Evolutionary conservation across 2,329 filamentous ascomycete species (phyloP).

Genomic region (Cercospora sesami): DNA sequence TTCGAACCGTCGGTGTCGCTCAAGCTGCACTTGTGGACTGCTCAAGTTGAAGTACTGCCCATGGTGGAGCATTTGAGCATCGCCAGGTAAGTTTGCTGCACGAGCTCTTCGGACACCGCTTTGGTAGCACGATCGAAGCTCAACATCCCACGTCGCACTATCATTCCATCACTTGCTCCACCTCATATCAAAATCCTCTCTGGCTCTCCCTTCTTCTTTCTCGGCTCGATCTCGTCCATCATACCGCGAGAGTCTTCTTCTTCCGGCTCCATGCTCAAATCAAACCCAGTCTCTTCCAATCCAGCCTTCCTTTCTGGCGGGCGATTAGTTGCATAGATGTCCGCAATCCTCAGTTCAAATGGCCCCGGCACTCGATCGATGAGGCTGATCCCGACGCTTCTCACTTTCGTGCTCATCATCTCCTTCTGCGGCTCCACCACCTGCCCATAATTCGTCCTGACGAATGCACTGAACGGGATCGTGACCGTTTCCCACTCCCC

Average conservation of each 20-base stretch:
- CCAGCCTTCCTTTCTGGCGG: conserved; percentile 39
- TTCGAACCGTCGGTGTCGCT: background rate
- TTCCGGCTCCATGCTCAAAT: conserved; percentile 30
- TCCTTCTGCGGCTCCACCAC: conserved; percentile 92
- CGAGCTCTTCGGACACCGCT: background rate
- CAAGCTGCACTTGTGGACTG: background rate
- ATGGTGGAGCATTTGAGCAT: background rate
- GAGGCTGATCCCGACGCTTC: conserved; percentile 80
- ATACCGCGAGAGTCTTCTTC: conserved; percentile 26
- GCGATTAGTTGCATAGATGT: conserved; percentile 87
- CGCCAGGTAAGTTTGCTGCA: background rate
- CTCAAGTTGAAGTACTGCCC: background rate
- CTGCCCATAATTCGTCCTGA: conserved; percentile 88
- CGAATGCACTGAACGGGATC: conserved; percentile 88
- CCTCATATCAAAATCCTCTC: conserved; percentile 39
- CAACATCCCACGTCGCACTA: background rate
- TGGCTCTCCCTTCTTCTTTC: conserved; percentile 38
- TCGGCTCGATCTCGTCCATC: conserved; percentile 37
- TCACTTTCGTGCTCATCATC: conserved; percentile 80
- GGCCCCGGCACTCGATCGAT: conserved; percentile 87
- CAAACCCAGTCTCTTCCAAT: conserved; percentile 36
- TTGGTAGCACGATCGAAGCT: background rate
- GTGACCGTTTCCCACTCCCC: conserved; percentile 95
- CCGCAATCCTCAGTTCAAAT: conserved; percentile 81
- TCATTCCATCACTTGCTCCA: background rate